A percentile compares a stretch with the other conserved stretches of the same genome.
phyloP scores from a whole-genome alignment of 495 filamentous ascomycete species.

The Penicillium goetzii region DNA sequence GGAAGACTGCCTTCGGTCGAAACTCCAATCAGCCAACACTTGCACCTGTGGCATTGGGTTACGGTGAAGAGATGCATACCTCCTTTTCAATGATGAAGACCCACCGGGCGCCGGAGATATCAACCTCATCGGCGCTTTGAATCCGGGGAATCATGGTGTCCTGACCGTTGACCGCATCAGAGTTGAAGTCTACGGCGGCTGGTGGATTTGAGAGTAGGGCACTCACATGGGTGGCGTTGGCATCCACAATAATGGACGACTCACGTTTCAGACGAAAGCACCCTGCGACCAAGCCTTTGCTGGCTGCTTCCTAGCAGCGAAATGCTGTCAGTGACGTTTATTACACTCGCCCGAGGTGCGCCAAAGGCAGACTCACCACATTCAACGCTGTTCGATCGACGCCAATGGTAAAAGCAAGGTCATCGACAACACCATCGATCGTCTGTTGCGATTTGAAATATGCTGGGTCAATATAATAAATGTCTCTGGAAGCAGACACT shows the following conservation, averaged over 20 bases:
- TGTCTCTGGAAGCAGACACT: slow-evolving; percentile 61
- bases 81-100: slow-evolving; percentile 93
- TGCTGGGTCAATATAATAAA: slow-evolving; percentile 85
- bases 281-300: slow-evolving; percentile 72
- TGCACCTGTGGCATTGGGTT: background rate
- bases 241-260: slow-evolving; percentile 29
- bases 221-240: slow-evolving; percentile 23
- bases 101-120: slow-evolving; percentile 64
- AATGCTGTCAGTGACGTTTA: background rate
- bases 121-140: slow-evolving; percentile 54
- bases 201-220: background rate
- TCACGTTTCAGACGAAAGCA: slow-evolving; percentile 46
- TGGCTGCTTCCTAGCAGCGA: slow-evolving; percentile 53
- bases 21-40: background rate
- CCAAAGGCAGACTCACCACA: slow-evolving; percentile 53
- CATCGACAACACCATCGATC: slow-evolving; percentile 81
- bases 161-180: slow-evolving; percentile 47
- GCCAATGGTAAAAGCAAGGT: slow-evolving; percentile 73
- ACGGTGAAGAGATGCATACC: slow-evolving; percentile 43
- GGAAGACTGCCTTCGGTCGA: slow-evolving; percentile 73
- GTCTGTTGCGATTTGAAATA: slow-evolving; percentile 76
- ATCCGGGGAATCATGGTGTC: slow-evolving; percentile 69
- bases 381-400: slow-evolving; percentile 44
- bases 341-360: background rate
- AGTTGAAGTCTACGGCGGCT: background rate